Evolutionary conservation across 148 eudicot species (phyloP), one percentile per base, ranked within the genome.

Genomic region (Fagopyrum homotropicum): DNA sequence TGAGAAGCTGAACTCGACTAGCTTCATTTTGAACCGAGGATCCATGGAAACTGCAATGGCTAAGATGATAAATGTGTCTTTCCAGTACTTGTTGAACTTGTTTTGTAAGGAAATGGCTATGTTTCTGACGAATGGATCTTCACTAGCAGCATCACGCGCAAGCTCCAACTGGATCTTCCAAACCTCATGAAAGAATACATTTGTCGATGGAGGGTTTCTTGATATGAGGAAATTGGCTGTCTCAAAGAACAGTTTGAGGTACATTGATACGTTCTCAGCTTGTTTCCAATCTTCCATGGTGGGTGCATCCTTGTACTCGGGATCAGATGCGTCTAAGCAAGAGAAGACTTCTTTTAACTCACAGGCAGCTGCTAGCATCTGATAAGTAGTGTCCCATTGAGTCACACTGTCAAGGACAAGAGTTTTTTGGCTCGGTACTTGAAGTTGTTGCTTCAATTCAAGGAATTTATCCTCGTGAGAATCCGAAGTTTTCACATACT

Each of bases 11-110:
- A 79, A 89, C 29, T 89, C 85, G 61, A 96, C 83, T 0, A 88
- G 84, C 86, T 84, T 82, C 85, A 85, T 73, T 79, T 92, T 96
- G 76, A 72, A 92, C 74, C 98, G 83, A 2, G 99, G 99, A 78
- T 95, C 99, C 99, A 95, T 88, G 73, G 82, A 86, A 14, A 84
- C 93, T 19, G 97, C 89, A 83, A 84, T 72, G 4, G 97, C 92
- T 19, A 92, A 71, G 45, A 89, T 80, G 75, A 85, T 77, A 55
- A 79, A 73, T 40, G 87, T 84, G 9, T 85, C 88, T 15, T 83
- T 87, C 97, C 98, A 92, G 80, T 89, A 96, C 30, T 64, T 64
- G 69, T 85, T 78, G 72, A 87, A 92, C 74, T 61, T 88, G 14
- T 82, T 91, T 52, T 71, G 79, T 82, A 95, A 76, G 30, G 92